Evolutionary conservation across 192 early-diverging fungal genomes (phyloP), one percentile per base, ranked within the genome.

Genomic region (Coemansia umbellata): DNA sequence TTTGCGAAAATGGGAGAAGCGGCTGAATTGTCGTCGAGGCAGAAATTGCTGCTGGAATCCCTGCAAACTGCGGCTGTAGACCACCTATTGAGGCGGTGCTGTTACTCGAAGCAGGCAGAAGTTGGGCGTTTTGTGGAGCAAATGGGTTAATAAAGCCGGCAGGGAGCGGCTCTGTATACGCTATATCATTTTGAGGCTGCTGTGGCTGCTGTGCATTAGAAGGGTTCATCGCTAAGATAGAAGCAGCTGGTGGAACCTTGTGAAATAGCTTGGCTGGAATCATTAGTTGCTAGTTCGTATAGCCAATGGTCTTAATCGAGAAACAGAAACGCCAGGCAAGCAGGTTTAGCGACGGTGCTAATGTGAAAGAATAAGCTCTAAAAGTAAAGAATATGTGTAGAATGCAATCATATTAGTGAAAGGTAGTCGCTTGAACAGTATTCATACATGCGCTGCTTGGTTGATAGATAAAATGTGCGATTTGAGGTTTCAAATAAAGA

Each of bases 191-290:
- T 45, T 15, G 43, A 5, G 43, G 26, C 14, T 2, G 23, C n/a
- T 28, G 43, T 26, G 43, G n/a, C 43, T n/a, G n/a, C n/a, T 45
- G 43, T 45, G 43, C 14, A 19, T 45, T 15, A 13, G 24, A 5
- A 11, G 32, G 43, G 53, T 63, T 32, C 60, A 63, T 63, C 35
- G 47, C 51, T 14, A 24, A 36, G 17, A 53, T 35, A 9, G 53
- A 33, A 10, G 42, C 49, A 49, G 36, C 35, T 1, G 24, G 40
- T 31, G 60, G 60, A 17, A 31, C 37, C 44, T 62, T 37, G 39
- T 28, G 27, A 26, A 55, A 26, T 11, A 51, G 15, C 15, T 14
- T 47, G 33, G 53, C 60, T 13, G 60, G 32, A 28, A 50, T 50
- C 60, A 52, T 55, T 32, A 15, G n/a, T n/a, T n/a, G n/a, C n/a